A percentile compares a stretch with the other conserved stretches of the same genome.
These are phyloP conservation scores for Canna indica DNA, from an alignment of 176 grass and related monocot genomes.

Conservation along the genomic window DNA sequence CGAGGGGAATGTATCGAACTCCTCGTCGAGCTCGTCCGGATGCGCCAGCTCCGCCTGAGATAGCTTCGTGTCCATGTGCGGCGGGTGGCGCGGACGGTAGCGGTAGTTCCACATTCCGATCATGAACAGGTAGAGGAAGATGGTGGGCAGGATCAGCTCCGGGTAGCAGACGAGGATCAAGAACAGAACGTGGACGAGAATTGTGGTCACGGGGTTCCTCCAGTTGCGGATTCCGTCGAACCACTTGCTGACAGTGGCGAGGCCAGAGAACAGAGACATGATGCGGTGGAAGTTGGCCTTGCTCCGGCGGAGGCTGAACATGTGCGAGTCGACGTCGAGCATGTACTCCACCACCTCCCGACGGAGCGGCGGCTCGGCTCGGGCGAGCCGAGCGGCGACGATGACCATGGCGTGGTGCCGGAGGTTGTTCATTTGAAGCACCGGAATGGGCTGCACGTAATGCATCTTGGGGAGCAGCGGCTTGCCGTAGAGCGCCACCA, in stretches of 20 bases:
- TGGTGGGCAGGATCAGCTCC: conserved; percentile 81
- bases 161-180: conserved; percentile 86
- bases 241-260: conserved; percentile 43
- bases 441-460: conserved; percentile 71
- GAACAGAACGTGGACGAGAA: conserved; percentile 75
- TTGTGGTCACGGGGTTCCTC: conserved; percentile 75
- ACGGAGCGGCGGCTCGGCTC: conserved; percentile 66
- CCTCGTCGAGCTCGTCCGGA: conserved; percentile 90
- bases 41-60: conserved; percentile 63
- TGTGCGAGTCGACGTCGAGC: conserved; percentile 89
- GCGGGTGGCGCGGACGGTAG: conserved; percentile 60
- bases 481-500: conserved; percentile 64
- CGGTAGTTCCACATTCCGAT: conserved; percentile 86
- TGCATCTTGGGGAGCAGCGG: conserved; percentile 93
- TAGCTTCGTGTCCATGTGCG: conserved; percentile 86
- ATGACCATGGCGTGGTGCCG: conserved; percentile 73
- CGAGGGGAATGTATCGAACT: conserved; percentile 79
- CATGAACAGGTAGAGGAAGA: conserved; percentile 93
- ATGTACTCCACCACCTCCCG: conserved; percentile 87
- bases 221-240: conserved; percentile 71
- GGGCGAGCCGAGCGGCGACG: conserved; percentile 56
- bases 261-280: conserved; percentile 52
- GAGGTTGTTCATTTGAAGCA: conserved; percentile 57
- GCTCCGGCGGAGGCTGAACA: conserved; percentile 87
- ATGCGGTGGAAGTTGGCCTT: conserved; percentile 96